Evolutionary conservation across 2,329 filamentous ascomycete species (phyloP), one percentile per base, ranked within the genome.

Genomic region (Neofusicoccum cordaticola): DNA sequence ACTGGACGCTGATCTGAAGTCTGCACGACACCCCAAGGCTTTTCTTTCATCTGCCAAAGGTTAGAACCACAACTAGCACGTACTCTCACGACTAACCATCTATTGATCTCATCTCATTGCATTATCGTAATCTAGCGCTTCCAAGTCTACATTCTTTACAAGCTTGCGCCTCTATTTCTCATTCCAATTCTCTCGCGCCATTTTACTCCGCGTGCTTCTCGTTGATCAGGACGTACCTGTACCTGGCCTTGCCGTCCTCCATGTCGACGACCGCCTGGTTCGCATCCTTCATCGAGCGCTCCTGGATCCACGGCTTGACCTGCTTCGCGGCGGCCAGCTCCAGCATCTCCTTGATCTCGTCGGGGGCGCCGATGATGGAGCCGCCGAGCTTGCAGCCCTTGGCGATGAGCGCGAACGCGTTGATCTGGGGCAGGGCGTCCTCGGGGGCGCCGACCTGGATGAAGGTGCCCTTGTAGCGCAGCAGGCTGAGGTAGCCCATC

Each of bases 371-470:
- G 66, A 86, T 80, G 67, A 77, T 73, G 37, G 73, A 77, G 5
- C 81, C 81, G 7, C 77, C 78, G 62, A 83, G 72, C 68, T 78
- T 80, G 51, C 77, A 77, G 0, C 84, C 82, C 70, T 86, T 88
- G 50, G 73, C 75, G 57, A 90, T 86, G 65, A 91, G 75, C 2
- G 83, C 78, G 69, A 85, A 87, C 6, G 84, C 85, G 68, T 78
- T 81, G 69, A 90, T 80, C 2, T 78, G 76, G 4, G 85, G 86
- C 1, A 83, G 69, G 60, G 77, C 75, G 74, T 80, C 77, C 70
- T 92, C 89, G 0, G 89, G 89, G 1, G 84, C 84, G 34, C 88
- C 89, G 56, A 92, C 82, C 75, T 90, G 86, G 64, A 90, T 83
- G 69, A 90, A 87, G 13, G 80, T 81, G 4, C 89, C 88, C 56